Evolutionary conservation across 495 filamentous ascomycete genomes (phyloP), one percentile per base, ranked within the genome.

Genomic region (Tirmania nivea): DNA sequence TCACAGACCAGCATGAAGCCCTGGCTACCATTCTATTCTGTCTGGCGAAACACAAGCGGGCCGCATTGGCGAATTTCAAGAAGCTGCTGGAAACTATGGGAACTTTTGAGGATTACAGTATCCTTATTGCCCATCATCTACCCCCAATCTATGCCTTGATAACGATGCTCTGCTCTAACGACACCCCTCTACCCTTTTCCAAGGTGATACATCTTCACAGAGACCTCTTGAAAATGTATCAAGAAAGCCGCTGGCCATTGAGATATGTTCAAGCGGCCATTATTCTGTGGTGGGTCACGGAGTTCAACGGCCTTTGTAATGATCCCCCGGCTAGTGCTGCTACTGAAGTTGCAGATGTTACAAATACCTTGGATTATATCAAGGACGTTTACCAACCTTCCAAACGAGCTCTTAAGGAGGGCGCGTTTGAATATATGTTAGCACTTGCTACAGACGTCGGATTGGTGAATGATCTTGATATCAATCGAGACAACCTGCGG

Each of bases 351-450:
- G 73, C 72, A 0, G 69, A 76, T 57, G 74, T 82, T 55, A 66
- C 76, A 7, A 73, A 78, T 49, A 72, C 72, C 35, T 59, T 63
- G 39, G 63, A 75, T 57, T 70, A 78, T 56, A 63, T 75, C 19
- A 69, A 75, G 50, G 61, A 70, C 64, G 65, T 62, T 20, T 53
- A 45, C 10, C 34, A 48, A 35, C 58, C 58, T 47, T 54, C 49
- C 39, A 63, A 64, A 54, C 75, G 80, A 45, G 77, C 80, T n/a
- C 69, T 96, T 6, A 82, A 85, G 54, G 86, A 95, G 57, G 88
- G 87, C 8, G 90, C 84, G 39, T 81, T 99, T 56, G 85, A 96
- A 59, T 90, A 94, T 60, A 75, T 93, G 59, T 73, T 99, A 17
- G 78, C 86, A 1, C 72, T 92, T 35, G 81, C 86, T 55, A 79